A percentile compares a stretch with the other conserved stretches of the same genome.
These are phyloP conservation scores for Sistotremastrum niveocremeum DNA, from an alignment of 768 basidiomycete genomes.

Conservation along the genomic window DNA sequence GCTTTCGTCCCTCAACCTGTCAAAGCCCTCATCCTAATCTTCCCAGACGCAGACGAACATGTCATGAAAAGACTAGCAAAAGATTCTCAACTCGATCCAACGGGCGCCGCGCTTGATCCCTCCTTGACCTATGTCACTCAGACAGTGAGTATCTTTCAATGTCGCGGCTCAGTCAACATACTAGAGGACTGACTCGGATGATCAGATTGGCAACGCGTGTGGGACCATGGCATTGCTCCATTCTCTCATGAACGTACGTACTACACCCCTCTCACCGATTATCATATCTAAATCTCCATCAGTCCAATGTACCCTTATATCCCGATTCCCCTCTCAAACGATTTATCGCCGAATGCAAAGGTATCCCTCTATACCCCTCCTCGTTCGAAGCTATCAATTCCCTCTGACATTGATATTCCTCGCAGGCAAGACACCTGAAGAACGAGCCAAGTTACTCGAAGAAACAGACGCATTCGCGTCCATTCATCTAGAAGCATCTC, in stretches of 20 bases:
- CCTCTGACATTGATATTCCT: too few species aligned
- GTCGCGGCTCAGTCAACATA: too few species aligned
- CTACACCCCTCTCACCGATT: not conserved
- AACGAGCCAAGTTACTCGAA: conserved; percentile 65
- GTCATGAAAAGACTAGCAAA: conserved; percentile 41
- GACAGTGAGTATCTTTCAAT: conserved; percentile 36
- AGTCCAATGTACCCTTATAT: conserved; percentile 45
- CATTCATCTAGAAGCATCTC: conserved; percentile 63
- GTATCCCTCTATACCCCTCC: conserved; percentile 18
- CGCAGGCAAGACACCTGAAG: conserved; percentile 51
- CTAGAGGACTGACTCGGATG: too few species aligned
- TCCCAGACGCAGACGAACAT: conserved; percentile 48
- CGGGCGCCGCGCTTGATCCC: conserved; percentile 36
- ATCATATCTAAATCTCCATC: not conserved
- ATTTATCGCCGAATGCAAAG: conserved; percentile 53
- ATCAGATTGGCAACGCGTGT: conserved; percentile 69
- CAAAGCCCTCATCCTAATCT: conserved; percentile 76
- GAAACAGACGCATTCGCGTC: conserved; percentile 61
- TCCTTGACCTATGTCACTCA: conserved; percentile 83
- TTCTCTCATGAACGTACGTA: conserved; percentile 62
- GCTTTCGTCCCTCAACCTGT: conserved; percentile 56
- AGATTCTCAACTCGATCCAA: conserved; percentile 37
- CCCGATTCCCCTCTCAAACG: conserved; percentile 47
- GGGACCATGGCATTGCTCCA: conserved; percentile 83
- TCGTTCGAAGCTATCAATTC: not conserved